Evolutionary conservation across 129 eudicot species (phyloP).

Genomic region (Heracleum sosnowskyi): DNA sequence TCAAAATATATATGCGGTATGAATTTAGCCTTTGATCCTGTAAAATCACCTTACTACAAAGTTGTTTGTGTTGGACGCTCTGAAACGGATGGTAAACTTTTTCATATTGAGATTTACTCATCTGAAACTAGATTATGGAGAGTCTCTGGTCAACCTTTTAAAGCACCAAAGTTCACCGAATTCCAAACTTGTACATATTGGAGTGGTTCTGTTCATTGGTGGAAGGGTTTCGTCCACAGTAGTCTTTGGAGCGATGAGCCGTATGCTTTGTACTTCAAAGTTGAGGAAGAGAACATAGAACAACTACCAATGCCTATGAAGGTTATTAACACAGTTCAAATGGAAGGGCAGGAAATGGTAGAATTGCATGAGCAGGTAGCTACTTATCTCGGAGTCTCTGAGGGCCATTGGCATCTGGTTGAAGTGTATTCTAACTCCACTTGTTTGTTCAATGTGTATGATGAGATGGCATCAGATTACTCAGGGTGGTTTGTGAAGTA

Average conservation of each 20-base stretch:
- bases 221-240: background rate
- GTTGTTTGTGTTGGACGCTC: background rate
- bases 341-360: background rate
- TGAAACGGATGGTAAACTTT: background rate
- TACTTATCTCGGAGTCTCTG: background rate
- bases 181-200: slow-evolving; percentile 22
- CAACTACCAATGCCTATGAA: background rate
- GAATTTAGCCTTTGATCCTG: background rate
- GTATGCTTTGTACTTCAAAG: background rate
- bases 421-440: background rate
- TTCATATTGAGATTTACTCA: no score
- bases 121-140: no score
- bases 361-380: background rate
- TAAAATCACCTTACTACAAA: background rate
- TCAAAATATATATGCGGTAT: background rate
- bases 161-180: background rate
- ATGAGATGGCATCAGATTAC: background rate
- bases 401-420: background rate
- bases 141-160: no score
- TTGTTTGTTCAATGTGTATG: background rate
- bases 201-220: background rate
- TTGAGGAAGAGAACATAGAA: background rate
- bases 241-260: background rate
- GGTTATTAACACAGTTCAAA: background rate
- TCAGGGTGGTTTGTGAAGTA: background rate